Percentiles rank a stretch among this genome's conserved stretches.
Conservation (phyloP, 2,329 filamentous ascomycete species). For the Phaeosphaeria sp. region DNA sequence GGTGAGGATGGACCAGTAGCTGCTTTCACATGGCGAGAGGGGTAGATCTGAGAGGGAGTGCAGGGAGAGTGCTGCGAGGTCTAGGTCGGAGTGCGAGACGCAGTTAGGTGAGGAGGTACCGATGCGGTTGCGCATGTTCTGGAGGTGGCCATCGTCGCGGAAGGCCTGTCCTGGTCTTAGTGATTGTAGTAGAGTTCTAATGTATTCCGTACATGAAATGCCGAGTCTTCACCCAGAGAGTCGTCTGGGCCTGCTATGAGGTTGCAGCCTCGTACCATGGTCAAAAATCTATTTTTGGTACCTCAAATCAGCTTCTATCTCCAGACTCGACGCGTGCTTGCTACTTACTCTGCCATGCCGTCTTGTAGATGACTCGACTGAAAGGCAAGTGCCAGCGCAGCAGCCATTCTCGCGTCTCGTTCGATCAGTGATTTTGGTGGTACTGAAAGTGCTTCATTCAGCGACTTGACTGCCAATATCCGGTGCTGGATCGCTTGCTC, state of each 20-base stretch:
- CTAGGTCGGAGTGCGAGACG: constrained; percentile 37
- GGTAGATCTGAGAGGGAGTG: constrained; percentile 30
- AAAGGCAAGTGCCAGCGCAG: constrained; percentile 46
- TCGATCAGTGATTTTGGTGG: constrained; percentile 41
- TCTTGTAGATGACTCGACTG: constrained; percentile 48
- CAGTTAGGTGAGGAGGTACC: constrained; percentile 18
- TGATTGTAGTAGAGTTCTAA: background rate
- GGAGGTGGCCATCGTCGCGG: constrained; percentile 40
- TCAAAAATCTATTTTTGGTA: background rate
- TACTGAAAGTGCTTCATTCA: constrained; percentile 48
- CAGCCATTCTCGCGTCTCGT: constrained; percentile 47
- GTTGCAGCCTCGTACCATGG: constrained; percentile 43
- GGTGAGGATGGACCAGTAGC: constrained; percentile 35
- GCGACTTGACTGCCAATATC: constrained; percentile 65
- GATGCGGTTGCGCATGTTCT: constrained; percentile 39
- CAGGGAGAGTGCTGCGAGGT: constrained; percentile 39
- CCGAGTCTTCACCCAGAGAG: constrained; percentile 27
- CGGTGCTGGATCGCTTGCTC: constrained; percentile 69
- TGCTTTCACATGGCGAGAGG: constrained; percentile 36
- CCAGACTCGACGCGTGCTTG: constrained; percentile 21
- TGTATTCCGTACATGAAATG: constrained; percentile 34
- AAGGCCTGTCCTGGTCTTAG: constrained; percentile 28
- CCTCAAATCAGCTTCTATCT: background rate
- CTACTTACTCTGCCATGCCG: constrained; percentile 46
- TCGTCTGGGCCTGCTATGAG: constrained; percentile 40